These are phyloP conservation scores for Balamuthia mandrillaris DNA, from an alignment of 208 protist genomes.

Conservation along the genomic window DNA sequence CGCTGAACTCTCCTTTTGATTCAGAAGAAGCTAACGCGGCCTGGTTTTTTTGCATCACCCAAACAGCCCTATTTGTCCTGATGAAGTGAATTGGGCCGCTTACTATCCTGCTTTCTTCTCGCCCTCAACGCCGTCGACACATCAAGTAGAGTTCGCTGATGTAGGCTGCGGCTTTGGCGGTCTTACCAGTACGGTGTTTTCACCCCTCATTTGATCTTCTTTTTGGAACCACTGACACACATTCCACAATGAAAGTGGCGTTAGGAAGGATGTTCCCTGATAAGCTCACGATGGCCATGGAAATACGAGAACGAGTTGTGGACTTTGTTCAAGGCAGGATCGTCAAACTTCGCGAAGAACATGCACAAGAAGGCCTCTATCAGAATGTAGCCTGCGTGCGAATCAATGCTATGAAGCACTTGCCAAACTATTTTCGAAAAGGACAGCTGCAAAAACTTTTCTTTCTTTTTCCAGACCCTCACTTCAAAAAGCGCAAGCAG, in stretches of 20 bases:
- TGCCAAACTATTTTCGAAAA: constrained; percentile 93
- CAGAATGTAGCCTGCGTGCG: constrained; percentile 91
- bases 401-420: constrained; percentile 96
- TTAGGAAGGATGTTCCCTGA: constrained; percentile 84
- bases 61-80: neutral
- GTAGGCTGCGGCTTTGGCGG: constrained; percentile 96
- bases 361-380: constrained; percentile 70
- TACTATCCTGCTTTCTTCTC: constrained; percentile 8
- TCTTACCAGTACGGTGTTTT: constrained; percentile 74
- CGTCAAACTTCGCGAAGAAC: constrained; percentile 43
- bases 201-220: neutral
- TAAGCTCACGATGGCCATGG: constrained; percentile 88
- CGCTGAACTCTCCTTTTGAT: neutral
- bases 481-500: constrained; percentile 96
- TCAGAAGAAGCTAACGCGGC: neutral
- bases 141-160: constrained; percentile 82
- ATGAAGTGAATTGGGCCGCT: neutral
- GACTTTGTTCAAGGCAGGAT: constrained; percentile 80
- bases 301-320: constrained; percentile 92
- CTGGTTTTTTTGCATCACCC: neutral
- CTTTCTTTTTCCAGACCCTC: constrained; percentile 97
- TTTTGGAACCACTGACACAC: neutral
- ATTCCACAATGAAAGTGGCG: neutral
- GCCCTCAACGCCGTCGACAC: neutral
- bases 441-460: constrained; percentile 90